Base-by-base conservation (phyloP, 1,284 basidiomycete species). In the Bondarzewia mesenterica region DNA sequence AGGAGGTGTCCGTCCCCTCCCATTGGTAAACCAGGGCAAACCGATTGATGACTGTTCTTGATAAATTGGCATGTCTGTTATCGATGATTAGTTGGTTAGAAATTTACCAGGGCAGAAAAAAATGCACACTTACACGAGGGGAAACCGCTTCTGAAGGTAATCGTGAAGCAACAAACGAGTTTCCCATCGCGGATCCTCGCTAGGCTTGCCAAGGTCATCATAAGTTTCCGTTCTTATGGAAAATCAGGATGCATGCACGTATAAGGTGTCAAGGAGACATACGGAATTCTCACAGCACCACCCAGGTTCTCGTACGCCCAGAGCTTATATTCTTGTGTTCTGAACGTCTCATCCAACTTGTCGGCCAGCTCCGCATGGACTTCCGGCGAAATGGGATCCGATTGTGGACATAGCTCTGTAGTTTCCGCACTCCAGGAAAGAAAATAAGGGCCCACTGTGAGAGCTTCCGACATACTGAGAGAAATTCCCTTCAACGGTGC, bases 1-100 rank as follows among this genome's bases (percentile, higher is more conserved):
- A 65, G 5, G 64, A 61, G 1, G 59, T 39, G 51, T 82, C 70
- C 1, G 71, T 71, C 37, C 86, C 87, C 37, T 69, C 60, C 76
- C 82, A 84, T 10, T 75, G 74, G 56, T 75, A 86, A 0, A 88
- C 67, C n/a, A 88, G 61, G 0, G 79, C 86, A 51, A 80, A 80
- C 0, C 77, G 76, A 56, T 83, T 80, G 52, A 89, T 75, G 52
- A 76, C 73, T 1, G 73, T 75, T 46, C 80, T 58, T 21, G 71
- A 62, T 3, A 83, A 67, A 15, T 66, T 66, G 16, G 73, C 54
- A 55, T 84, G 78, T 1, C 79, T 82, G 46, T 36, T 35, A 12
- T 27, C 21, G 7, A n/a, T 14, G 8, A 1, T 21, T 15, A 18
- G 29, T 47, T 43, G 23, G 46, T 32, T 8, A 12, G 7, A n/a